Evolutionary conservation across 331 rosid genomes (phyloP).

Genomic region (Malus hybrid): DNA sequence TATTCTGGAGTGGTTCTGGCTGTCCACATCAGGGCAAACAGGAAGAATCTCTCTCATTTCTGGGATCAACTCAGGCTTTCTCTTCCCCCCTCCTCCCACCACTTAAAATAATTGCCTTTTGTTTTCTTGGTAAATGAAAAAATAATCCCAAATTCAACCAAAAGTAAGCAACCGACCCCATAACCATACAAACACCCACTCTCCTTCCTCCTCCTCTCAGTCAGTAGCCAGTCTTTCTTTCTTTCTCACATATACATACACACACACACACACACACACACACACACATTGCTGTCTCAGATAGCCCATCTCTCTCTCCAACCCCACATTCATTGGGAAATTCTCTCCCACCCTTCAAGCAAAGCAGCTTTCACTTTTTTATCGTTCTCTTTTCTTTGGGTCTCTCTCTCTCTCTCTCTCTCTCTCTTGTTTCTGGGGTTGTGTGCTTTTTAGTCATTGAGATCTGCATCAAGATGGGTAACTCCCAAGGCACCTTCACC

Average conservation of each 20-base stretch:
- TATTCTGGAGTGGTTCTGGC: not conserved
- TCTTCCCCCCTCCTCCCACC: not conserved
- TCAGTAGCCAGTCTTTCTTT: not conserved
- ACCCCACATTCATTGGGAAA: conserved; percentile 6
- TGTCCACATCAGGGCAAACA: conserved; percentile 6
- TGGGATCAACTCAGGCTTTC: not conserved
- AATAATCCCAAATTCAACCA: not conserved
- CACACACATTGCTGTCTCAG: not conserved
- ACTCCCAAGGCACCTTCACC: conserved; percentile 38
- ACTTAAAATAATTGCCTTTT: not conserved
- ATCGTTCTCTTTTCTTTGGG: not conserved
- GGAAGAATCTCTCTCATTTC: conserved; percentile 13
- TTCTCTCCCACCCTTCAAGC: conserved; percentile 62
- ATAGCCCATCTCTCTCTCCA: not conserved
- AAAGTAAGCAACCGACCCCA: conserved; percentile 5
- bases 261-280: too few species aligned
- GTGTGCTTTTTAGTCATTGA: conserved; percentile 34
- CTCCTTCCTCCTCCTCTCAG: not conserved
- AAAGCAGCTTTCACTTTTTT: conserved; percentile 37
- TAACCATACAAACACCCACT: not conserved
- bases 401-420: too few species aligned
- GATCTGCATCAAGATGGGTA: conserved; percentile 60
- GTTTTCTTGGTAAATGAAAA: not conserved
- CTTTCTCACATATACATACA: not conserved
- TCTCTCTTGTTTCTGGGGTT: conserved; percentile 27